Conservation (phyloP, 108 stramenopile genomes). For the Cyclotella atomus region DNA sequence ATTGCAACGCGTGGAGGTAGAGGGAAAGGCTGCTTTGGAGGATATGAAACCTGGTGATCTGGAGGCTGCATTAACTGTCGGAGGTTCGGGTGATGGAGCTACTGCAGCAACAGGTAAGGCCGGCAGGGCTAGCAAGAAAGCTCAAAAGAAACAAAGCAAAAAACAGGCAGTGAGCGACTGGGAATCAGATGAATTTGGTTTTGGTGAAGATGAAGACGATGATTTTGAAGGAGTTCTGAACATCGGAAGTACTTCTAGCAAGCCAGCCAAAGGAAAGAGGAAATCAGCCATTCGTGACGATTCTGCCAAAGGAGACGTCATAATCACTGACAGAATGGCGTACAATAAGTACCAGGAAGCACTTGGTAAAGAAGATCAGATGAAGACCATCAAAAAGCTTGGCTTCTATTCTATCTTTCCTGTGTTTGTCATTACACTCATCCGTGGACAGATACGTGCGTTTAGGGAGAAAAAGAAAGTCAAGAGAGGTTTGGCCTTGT, state of each 20-base stretch:
- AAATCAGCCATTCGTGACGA: background rate
- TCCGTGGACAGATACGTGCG: slow-evolving; percentile 44
- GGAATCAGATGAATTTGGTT: slow-evolving; percentile 54
- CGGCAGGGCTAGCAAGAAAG: slow-evolving; percentile 7
- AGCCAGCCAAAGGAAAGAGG: slow-evolving; percentile 20
- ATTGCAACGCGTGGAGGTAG: slow-evolving; percentile 42
- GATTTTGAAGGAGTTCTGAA: slow-evolving; percentile 38
- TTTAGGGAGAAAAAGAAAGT: slow-evolving; percentile 47
- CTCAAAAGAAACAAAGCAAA: slow-evolving; percentile 23
- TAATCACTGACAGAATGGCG: slow-evolving; percentile 47
- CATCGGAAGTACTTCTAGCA: slow-evolving; percentile 23
- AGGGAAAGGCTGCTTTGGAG: slow-evolving; percentile 44
- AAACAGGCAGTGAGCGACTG: slow-evolving; percentile 41
- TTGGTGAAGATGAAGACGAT: slow-evolving; percentile 48
- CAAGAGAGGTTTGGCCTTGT: slow-evolving; percentile 32
- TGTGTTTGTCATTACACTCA: slow-evolving; percentile 43
- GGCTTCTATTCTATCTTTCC: slow-evolving; percentile 46
- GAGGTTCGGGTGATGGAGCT: slow-evolving; percentile 4
- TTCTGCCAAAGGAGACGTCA: slow-evolving; percentile 30
- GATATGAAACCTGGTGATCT: slow-evolving; percentile 23
- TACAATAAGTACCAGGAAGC: slow-evolving; percentile 47
- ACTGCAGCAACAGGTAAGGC: background rate
- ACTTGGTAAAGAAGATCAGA: slow-evolving; percentile 28
- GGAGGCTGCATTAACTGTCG: slow-evolving; percentile 41
- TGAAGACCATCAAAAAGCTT: slow-evolving; percentile 37